These are phyloP conservation scores for Botryococcus braunii DNA, from an alignment of 163 green algal species.

Conservation along the genomic window DNA sequence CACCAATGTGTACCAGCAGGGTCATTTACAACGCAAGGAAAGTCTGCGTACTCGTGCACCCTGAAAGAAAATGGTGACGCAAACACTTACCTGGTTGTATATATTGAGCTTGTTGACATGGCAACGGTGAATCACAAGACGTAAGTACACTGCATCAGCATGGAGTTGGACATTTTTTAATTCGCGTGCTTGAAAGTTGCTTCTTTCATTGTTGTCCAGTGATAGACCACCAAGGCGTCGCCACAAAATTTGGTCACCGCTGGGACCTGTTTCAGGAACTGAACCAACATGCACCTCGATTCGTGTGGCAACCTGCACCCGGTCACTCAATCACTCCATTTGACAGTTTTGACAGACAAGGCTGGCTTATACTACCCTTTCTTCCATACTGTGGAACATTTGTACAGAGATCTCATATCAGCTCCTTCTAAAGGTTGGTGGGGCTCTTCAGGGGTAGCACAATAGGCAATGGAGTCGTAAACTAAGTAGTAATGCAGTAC, in stretches of 20 bases:
- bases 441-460: neutral
- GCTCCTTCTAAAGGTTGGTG: neutral
- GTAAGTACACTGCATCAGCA: slow-evolving; percentile 46
- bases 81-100: slow-evolving; percentile 66
- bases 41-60: neutral
- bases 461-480: neutral
- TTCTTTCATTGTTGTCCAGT: slow-evolving; percentile 86
- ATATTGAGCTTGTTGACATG: slow-evolving; percentile 88
- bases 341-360: neutral
- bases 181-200: slow-evolving; percentile 49
- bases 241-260: slow-evolving; percentile 9
- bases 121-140: slow-evolving; percentile 66
- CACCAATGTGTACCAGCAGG: neutral
- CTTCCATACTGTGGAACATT: neutral
- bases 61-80: neutral
- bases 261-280: neutral
- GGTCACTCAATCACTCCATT: neutral
- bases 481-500: slow-evolving; percentile 15
- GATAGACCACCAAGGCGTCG: slow-evolving; percentile 76
- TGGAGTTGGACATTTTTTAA: slow-evolving; percentile 86
- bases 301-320: neutral
- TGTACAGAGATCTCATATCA: too few relatives aligned
- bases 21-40: neutral
- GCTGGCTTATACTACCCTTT: neutral
- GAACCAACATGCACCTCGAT: neutral